Percentiles rank a stretch among this genome's conserved stretches.
phyloP scores from a whole-genome alignment of 2,329 filamentous ascomycete species.

The Colletotrichum phormii region DNA sequence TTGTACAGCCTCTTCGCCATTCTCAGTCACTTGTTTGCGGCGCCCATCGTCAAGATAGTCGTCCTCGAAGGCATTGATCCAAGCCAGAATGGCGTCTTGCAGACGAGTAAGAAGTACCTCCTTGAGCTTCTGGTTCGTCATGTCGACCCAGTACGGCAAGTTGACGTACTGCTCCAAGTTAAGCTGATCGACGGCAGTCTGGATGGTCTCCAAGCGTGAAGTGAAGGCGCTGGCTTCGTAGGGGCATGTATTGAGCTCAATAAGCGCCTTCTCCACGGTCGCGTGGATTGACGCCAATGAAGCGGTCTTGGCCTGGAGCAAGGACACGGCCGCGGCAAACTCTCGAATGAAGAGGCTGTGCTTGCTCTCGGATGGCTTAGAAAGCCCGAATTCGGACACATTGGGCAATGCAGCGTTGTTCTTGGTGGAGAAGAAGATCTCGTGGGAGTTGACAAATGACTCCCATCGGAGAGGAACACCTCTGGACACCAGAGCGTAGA shows the following conservation, averaged over 20 bases:
- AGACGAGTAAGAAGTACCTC: constrained; percentile 82
- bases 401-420: constrained; percentile 51
- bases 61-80: constrained; percentile 87
- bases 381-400: constrained; percentile 53
- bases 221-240: constrained; percentile 87
- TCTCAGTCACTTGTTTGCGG: constrained; percentile 60
- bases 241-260: constrained; percentile 84
- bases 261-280: constrained; percentile 83
- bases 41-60: constrained; percentile 64
- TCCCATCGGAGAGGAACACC: constrained; percentile 95
- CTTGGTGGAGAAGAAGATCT: constrained; percentile 76
- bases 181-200: constrained; percentile 93
- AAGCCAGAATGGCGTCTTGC: constrained; percentile 84
- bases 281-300: constrained; percentile 83
- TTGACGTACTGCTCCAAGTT: constrained; percentile 98
- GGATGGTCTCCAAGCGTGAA: constrained; percentile 83
- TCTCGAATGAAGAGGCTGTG: constrained; percentile 97
- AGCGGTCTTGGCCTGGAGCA: constrained; percentile 88
- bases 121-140: constrained; percentile 89
- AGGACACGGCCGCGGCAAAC: constrained; percentile 87
- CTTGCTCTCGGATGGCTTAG: constrained; percentile 81
- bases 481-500: constrained; percentile 84
- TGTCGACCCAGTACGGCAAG: constrained; percentile 87
- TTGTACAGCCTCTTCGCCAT: constrained; percentile 56
- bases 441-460: constrained; percentile 96